These are phyloP conservation scores for Fennellomyces sp. DNA, from an alignment of 371 early-diverging fungal species.

Conservation along the genomic window DNA sequence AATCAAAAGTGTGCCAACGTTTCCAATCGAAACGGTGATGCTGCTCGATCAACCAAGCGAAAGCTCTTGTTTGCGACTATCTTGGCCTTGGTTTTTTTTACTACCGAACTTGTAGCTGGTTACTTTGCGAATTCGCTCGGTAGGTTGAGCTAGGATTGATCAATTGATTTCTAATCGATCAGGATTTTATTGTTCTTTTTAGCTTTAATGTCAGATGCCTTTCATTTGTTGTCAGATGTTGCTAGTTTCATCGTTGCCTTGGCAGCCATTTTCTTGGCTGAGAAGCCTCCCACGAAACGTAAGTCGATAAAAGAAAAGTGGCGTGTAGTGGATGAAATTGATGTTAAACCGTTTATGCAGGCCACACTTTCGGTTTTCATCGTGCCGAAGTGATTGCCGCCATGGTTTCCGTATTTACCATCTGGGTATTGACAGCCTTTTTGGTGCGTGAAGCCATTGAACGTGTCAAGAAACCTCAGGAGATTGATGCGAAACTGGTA, in stretches of 20 bases:
- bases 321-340: neutral
- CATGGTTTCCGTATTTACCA: constrained; percentile 77
- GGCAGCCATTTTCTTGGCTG: constrained; percentile 72
- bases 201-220: constrained; percentile 79
- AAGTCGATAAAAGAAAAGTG: constrained; percentile 7
- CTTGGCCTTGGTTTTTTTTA: constrained; percentile 71
- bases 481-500: constrained; percentile 74
- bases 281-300: constrained; percentile 72
- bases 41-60: constrained; percentile 33
- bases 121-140: constrained; percentile 68
- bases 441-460: constrained; percentile 80
- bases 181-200: constrained; percentile 15
- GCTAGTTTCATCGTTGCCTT: constrained; percentile 79
- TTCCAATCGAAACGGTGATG: constrained; percentile 26
- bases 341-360: constrained; percentile 18
- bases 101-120: constrained; percentile 71
- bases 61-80: constrained; percentile 58
- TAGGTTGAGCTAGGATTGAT: constrained; percentile 19
- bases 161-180: neutral
- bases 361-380: constrained; percentile 84
- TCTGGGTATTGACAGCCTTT: constrained; percentile 81
- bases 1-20: constrained; percentile 35
- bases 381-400: constrained; percentile 90
- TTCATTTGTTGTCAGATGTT: constrained; percentile 78
- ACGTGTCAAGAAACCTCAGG: constrained; percentile 70